Percentiles rank a stretch among this genome's conserved stretches.
phyloP scores from a whole-genome alignment of 202 grass and related monocot genomes.

The Zizania palustris region DNA sequence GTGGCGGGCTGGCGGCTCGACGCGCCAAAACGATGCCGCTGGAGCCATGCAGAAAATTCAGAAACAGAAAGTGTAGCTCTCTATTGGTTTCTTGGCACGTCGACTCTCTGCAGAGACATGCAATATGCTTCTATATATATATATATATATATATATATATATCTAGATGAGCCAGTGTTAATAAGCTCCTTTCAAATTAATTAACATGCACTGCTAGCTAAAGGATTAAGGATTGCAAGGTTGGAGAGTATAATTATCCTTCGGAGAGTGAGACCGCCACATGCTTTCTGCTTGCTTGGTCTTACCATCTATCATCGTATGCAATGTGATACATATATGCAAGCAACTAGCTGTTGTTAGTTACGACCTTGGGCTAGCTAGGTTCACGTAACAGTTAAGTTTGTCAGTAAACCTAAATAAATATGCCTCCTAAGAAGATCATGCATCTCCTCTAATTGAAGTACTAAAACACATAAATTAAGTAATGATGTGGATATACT shows the following conservation, averaged over 20 bases:
- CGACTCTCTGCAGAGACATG: too few relatives aligned
- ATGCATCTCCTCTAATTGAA: not conserved
- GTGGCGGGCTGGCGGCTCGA: not conserved
- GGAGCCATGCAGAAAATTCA: not conserved
- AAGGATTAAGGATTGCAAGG: not conserved
- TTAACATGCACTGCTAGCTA: too few relatives aligned
- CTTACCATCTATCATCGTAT: not conserved
- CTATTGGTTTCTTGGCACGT: too few relatives aligned
- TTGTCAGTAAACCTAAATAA: not conserved
- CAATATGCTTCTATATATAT: not conserved
- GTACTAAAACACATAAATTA: not conserved
- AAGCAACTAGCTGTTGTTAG: not conserved
- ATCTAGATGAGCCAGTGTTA: not conserved
- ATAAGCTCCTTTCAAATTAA: too few relatives aligned
- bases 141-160: too few relatives aligned
- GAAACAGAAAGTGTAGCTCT: not conserved
- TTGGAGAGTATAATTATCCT: not conserved
- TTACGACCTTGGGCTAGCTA: not conserved
- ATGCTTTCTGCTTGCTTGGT: constrained; percentile 22
- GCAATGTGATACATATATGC: not conserved
- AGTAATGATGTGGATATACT: too few relatives aligned
- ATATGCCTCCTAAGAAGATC: not conserved
- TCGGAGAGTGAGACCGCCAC: not conserved
- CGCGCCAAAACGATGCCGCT: not conserved
- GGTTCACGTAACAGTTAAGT: not conserved